A percentile compares a stretch with the other conserved stretches of the same genome.
Conservation (phyloP, 2,329 filamentous ascomycete genomes). For the Colletotrichum gigasporum region DNA sequence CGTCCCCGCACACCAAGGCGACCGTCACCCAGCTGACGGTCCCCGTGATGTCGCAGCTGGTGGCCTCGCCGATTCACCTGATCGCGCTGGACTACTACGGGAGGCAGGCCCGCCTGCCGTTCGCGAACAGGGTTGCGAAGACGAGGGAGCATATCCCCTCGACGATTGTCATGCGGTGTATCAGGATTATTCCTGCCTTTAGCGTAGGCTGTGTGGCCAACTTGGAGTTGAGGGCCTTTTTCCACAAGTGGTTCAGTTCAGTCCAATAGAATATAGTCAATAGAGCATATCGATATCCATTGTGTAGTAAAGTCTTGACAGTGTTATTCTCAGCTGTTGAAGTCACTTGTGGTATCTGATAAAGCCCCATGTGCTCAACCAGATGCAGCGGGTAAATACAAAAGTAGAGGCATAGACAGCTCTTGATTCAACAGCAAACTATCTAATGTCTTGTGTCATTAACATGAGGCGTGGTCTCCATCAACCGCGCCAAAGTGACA, state of each 20-base stretch:
- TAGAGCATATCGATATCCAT: too few relatives aligned
- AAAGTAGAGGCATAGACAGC: too few relatives aligned
- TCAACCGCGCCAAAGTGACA: conserved; percentile 53
- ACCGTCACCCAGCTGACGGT: conserved; percentile 41
- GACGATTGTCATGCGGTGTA: conserved; percentile 38
- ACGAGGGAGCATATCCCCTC: conserved; percentile 37
- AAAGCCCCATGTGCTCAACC: too few relatives aligned
- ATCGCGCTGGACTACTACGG: conserved; percentile 33
- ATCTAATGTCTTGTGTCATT: conserved; percentile 46
- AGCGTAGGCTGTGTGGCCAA: conserved; percentile 41
- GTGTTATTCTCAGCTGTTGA: too few relatives aligned
- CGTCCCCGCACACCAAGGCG: conserved; percentile 37
- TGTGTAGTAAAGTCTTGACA: too few relatives aligned
- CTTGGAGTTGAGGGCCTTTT: conserved; percentile 27
- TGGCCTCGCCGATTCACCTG: conserved; percentile 42
- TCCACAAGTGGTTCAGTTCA: neutral
- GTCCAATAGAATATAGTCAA: neutral
- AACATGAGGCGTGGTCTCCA: conserved; percentile 49
- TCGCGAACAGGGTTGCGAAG: conserved; percentile 34
- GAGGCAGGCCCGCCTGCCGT: conserved; percentile 35
- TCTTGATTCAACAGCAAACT: too few relatives aligned
- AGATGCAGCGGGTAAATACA: too few relatives aligned
- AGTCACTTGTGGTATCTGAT: too few relatives aligned
- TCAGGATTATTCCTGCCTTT: conserved; percentile 43
- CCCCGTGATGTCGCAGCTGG: conserved; percentile 41